Percentiles rank a stretch among this genome's conserved stretches.
These are phyloP conservation scores for Serendipita sp. DNA, from an alignment of 1,284 basidiomycete species.

Conservation along the genomic window DNA sequence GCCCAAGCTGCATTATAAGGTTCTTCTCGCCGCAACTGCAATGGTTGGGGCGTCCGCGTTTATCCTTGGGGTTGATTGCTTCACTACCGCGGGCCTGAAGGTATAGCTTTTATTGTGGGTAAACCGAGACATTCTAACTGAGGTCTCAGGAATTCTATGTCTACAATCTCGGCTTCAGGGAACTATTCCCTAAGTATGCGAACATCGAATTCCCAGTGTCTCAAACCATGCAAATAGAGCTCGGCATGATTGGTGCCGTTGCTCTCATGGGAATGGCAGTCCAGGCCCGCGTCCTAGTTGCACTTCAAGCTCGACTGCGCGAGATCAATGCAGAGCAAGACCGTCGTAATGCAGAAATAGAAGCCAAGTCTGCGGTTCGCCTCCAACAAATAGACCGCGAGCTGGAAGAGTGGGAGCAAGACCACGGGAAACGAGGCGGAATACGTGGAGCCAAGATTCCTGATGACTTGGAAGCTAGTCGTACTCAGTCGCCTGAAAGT, in stretches of 20 bases:
- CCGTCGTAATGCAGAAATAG: slow-evolving; percentile 59
- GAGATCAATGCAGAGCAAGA: slow-evolving; percentile 68
- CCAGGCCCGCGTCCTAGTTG: slow-evolving; percentile 71
- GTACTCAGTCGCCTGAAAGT: slow-evolving; percentile 4
- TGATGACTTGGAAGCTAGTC: slow-evolving; percentile 10
- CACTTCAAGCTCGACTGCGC: slow-evolving; percentile 62
- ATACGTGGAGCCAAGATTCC: slow-evolving; percentile 6
- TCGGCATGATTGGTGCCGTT: slow-evolving; percentile 72
- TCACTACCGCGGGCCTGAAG: slow-evolving; percentile 78
- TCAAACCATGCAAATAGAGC: slow-evolving; percentile 85
- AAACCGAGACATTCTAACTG: not conserved
- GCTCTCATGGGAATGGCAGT: slow-evolving; percentile 79
- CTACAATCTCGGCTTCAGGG: slow-evolving; percentile 79
- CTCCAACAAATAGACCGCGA: slow-evolving; percentile 58
- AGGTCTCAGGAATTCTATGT: slow-evolving; percentile 63
- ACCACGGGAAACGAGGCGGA: slow-evolving; percentile 44
- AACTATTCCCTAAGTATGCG: slow-evolving; percentile 62
- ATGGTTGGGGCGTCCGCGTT: slow-evolving; percentile 86
- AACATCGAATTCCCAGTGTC: slow-evolving; percentile 67
- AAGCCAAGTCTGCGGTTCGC: slow-evolving; percentile 56
- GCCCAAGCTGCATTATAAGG: slow-evolving; percentile 62
- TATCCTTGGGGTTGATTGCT: slow-evolving; percentile 88
- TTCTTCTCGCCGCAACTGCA: slow-evolving; percentile 70
- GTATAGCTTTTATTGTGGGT: slow-evolving; percentile 38
- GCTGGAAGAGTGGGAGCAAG: slow-evolving; percentile 74